Conservation (phyloP, 2,329 filamentous ascomycete genomes). For the Phaeophleospora eucalypticola region DNA sequence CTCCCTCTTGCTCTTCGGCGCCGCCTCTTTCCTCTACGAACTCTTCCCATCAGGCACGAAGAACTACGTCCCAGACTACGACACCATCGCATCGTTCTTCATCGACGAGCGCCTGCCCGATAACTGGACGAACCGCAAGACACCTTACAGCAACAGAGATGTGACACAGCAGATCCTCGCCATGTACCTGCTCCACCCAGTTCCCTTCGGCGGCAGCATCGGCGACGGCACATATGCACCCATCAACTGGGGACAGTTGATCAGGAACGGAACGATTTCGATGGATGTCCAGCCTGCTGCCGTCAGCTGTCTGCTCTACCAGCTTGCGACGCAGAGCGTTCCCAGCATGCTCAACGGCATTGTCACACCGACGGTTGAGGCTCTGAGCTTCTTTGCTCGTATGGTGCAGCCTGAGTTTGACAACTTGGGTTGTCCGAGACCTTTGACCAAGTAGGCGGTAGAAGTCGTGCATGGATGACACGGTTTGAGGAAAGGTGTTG, state of each 20-base stretch:
- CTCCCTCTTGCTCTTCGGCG: conserved; percentile 39
- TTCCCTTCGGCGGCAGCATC: conserved; percentile 27
- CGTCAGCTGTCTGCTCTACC: conserved; percentile 43
- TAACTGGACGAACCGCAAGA: conserved; percentile 37
- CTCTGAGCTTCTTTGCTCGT: conserved; percentile 29
- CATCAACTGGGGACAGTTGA: conserved; percentile 36
- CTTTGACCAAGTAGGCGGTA: too few relatives aligned
- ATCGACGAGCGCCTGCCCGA: conserved; percentile 42
- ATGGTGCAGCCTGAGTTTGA: conserved; percentile 31
- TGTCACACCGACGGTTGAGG: conserved; percentile 36
- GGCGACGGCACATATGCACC: conserved; percentile 8
- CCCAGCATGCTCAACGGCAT: conserved; percentile 38
- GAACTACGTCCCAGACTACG: conserved; percentile 32
- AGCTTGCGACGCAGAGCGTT: conserved; percentile 37
- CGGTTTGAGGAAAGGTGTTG: too few relatives aligned
- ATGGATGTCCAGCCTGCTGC: conserved; percentile 28
- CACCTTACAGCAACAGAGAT: conserved; percentile 35
- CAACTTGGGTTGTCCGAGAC: conserved; percentile 37
- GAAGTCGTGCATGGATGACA: too few relatives aligned
- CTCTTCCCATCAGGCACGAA: conserved; percentile 35
- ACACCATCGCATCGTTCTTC: conserved; percentile 39
- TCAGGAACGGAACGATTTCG: conserved; percentile 41
- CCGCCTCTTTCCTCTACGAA: conserved; percentile 43
- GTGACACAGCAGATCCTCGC: conserved; percentile 39
- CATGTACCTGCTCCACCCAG: conserved; percentile 37